Conservation (phyloP, 305 asterid genomes). For the Rubia tinctorum region DNA sequence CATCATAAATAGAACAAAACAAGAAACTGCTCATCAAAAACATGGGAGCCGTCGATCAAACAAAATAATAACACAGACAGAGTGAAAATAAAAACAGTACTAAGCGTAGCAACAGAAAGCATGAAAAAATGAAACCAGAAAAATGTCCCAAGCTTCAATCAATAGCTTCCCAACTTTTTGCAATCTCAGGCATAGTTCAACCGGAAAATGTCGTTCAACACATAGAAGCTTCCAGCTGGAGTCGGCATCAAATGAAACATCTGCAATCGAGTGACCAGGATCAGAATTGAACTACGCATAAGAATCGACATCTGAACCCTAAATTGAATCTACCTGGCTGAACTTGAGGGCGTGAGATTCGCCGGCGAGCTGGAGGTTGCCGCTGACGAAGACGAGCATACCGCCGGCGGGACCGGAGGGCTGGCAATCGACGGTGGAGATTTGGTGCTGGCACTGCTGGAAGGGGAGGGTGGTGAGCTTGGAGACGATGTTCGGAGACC, state of each 20-base stretch:
- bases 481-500: conserved; percentile 25
- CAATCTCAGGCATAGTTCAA: conserved; percentile 17
- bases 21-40: too few species aligned
- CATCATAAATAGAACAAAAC: too few species aligned
- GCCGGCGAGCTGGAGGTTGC: conserved; percentile 28
- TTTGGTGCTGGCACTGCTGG: conserved; percentile 31
- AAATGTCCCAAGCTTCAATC: neutral
- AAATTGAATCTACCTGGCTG: conserved; percentile 25
- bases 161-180: neutral
- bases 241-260: conserved; percentile 27
- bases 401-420: conserved; percentile 36
- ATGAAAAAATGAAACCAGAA: neutral
- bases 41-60: too few species aligned
- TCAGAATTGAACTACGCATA: neutral
- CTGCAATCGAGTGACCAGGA: conserved; percentile 10
- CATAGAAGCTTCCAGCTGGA: conserved; percentile 26
- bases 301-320: neutral
- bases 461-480: conserved; percentile 28
- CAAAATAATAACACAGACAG: neutral
- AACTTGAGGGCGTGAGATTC: conserved; percentile 37
- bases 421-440: conserved; percentile 35
- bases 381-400: conserved; percentile 31
- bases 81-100: neutral
- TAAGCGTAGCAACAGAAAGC: too few species aligned
- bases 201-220: conserved; percentile 24